Evolutionary conservation across 495 filamentous ascomycete genomes (phyloP).

Genomic region (Oidiodendron maius): DNA sequence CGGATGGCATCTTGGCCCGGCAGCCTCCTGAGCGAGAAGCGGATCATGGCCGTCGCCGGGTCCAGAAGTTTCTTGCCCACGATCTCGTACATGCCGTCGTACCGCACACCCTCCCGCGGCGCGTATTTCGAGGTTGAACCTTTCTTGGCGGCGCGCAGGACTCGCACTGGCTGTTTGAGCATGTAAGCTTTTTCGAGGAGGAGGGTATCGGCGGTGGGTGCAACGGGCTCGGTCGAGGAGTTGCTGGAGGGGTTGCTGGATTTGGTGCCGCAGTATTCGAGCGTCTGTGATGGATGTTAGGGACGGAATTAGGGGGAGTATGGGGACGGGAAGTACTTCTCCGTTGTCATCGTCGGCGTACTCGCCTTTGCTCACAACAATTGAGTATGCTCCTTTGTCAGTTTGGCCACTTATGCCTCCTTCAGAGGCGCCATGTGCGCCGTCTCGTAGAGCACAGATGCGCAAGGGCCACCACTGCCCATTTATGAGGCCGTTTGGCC

Average conservation of each 20-base stretch:
- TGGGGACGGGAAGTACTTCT: constrained; percentile 12
- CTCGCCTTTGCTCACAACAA: constrained; percentile 35
- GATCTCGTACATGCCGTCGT: constrained; percentile 49
- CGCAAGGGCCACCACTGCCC: constrained; percentile 56
- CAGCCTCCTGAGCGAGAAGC: constrained; percentile 33
- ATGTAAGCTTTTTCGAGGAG: constrained; percentile 29
- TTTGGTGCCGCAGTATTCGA: constrained; percentile 49
- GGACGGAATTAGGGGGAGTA: not conserved
- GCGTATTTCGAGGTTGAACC: constrained; percentile 32
- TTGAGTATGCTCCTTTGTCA: constrained; percentile 31
- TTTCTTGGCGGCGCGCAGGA: constrained; percentile 38
- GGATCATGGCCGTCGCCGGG: constrained; percentile 25
- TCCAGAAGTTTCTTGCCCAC: constrained; percentile 25
- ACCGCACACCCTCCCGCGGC: constrained; percentile 43
- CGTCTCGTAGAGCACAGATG: constrained; percentile 45
- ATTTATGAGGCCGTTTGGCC: constrained; percentile 39
- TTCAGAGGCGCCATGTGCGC: constrained; percentile 47
- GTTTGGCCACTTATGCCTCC: constrained; percentile 40
- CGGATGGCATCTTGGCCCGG: constrained; percentile 38
- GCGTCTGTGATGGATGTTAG: constrained; percentile 19
- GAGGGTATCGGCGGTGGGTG: constrained; percentile 27
- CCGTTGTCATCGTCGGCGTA: constrained; percentile 43
- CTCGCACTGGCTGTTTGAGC: constrained; percentile 32
- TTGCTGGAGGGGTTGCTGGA: too few relatives aligned
- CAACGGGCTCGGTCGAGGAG: constrained; percentile 24